A percentile compares a stretch with the other conserved stretches of the same genome.
Evolutionary conservation across 306 rosid species (phyloP).

Genomic region (Dalbergia oliveri): DNA sequence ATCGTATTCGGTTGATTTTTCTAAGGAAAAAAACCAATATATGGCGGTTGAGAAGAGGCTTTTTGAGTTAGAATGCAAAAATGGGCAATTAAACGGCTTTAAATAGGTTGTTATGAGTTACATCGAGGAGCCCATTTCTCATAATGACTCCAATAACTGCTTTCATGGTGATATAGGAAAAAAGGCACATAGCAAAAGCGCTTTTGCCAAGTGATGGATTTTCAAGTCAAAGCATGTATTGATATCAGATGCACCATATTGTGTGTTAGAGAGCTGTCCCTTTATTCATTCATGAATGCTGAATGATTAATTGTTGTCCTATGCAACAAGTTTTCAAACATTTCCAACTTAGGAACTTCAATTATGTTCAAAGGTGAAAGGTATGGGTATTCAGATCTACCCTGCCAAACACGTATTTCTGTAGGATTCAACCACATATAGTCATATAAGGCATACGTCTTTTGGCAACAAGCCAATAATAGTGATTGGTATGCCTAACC

Average conservation of each 20-base stretch:
- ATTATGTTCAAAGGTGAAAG: slow-evolving; percentile 17
- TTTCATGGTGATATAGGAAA: slow-evolving; percentile 23
- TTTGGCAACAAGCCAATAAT: background rate
- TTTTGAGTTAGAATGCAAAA: background rate
- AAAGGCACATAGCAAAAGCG: background rate
- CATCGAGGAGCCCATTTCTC: slow-evolving; percentile 30
- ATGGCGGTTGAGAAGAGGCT: background rate
- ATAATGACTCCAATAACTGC: slow-evolving; percentile 36
- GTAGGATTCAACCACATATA: slow-evolving; percentile 12
- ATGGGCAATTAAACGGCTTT: slow-evolving; percentile 16
- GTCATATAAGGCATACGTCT: background rate
- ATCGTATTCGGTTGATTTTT: background rate
- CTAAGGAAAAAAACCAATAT: background rate
- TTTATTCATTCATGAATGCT: slow-evolving; percentile 7
- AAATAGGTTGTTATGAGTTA: slow-evolving; percentile 42
- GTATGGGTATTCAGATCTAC: slow-evolving; percentile 5
- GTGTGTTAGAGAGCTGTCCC: slow-evolving; percentile 42
- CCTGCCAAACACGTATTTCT: slow-evolving; percentile 32
- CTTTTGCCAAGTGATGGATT: slow-evolving; percentile 1
- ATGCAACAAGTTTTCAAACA: slow-evolving; percentile 43
- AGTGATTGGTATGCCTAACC: slow-evolving; percentile 13
- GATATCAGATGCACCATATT: slow-evolving; percentile 41
- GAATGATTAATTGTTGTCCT: slow-evolving; percentile 44
- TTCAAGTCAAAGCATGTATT: slow-evolving; percentile 45
- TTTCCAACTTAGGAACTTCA: slow-evolving; percentile 11